Evolutionary conservation across 192 early-diverging fungal genomes (phyloP).

Genomic region (Podila clonocystis): DNA sequence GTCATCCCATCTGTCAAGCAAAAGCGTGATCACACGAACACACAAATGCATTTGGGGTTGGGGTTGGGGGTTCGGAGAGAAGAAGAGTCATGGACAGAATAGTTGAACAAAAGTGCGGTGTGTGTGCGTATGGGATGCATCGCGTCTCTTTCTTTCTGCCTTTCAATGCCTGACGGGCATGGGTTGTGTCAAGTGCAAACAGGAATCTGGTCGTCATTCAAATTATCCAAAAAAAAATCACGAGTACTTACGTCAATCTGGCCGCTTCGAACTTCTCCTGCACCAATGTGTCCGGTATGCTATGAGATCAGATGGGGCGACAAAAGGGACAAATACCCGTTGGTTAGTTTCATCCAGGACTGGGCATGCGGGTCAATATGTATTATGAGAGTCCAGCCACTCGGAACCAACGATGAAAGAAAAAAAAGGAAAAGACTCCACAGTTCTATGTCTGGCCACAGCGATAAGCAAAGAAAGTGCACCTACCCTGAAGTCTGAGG

Average conservation of each 20-base stretch:
- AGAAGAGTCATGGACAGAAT: too few relatives aligned
- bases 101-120: too few relatives aligned
- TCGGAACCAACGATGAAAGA: neutral
- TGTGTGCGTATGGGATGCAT: too few relatives aligned
- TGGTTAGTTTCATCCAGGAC: too few relatives aligned
- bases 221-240: neutral
- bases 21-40: too few relatives aligned
- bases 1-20: too few relatives aligned
- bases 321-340: constrained; percentile 10
- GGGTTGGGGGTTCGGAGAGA: too few relatives aligned
- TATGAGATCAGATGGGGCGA: constrained; percentile 16
- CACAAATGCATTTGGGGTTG: too few relatives aligned
- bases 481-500: constrained; percentile 48
- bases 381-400: neutral
- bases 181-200: neutral
- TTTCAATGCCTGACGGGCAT: neutral
- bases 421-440: neutral
- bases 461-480: neutral
- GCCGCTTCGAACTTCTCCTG: constrained; percentile 53
- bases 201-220: neutral
- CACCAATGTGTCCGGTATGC: constrained; percentile 54
- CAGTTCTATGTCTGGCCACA: neutral
- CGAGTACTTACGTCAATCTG: constrained; percentile 46
- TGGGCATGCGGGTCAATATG: too few relatives aligned
- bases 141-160: too few relatives aligned